phyloP scores from a whole-genome alignment of 257 asterid species.

The Coffea eugenioides region DNA sequence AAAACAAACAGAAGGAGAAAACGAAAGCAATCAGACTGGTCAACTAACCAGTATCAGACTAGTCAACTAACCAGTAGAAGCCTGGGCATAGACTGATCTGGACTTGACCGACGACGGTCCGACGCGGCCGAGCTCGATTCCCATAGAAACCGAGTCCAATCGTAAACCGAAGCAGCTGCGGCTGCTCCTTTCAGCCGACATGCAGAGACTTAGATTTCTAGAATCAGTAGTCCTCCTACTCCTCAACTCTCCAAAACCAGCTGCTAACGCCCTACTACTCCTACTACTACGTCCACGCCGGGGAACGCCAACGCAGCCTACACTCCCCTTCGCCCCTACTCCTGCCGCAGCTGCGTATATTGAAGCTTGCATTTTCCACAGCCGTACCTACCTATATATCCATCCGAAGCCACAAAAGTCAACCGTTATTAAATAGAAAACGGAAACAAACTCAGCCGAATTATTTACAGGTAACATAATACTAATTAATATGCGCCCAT shows the following conservation, averaged over 20 bases:
- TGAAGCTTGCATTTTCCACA: slow-evolving; percentile 57
- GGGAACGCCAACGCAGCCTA: slow-evolving; percentile 28
- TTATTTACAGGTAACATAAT: background rate
- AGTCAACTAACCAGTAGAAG: slow-evolving; percentile 30
- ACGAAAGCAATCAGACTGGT: background rate
- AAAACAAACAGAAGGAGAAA: background rate
- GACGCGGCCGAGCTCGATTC: slow-evolving; percentile 33
- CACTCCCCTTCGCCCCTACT: slow-evolving; percentile 35
- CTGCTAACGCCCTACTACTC: slow-evolving; percentile 21
- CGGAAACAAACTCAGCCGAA: background rate
- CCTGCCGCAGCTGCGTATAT: slow-evolving; percentile 24
- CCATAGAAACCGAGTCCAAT: slow-evolving; percentile 45
- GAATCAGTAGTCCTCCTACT: slow-evolving; percentile 19
- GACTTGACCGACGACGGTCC: slow-evolving; percentile 35
- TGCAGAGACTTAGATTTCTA: slow-evolving; percentile 23
- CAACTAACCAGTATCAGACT: no score
- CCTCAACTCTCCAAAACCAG: slow-evolving; percentile 23
- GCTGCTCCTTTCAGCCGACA: slow-evolving; percentile 32
- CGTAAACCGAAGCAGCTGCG: slow-evolving; percentile 51
- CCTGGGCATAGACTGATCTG: slow-evolving; percentile 55
- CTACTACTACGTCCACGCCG: slow-evolving; percentile 17
- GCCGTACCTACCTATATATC: slow-evolving; percentile 18
- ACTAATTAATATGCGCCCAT: background rate
- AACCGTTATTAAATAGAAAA: slow-evolving; percentile 18
- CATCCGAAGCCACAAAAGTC: slow-evolving; percentile 25